These are phyloP conservation scores for Debaryomycetaceae sp. DNA, from an alignment of 1,139 yeast genomes.

Conservation along the genomic window DNA sequence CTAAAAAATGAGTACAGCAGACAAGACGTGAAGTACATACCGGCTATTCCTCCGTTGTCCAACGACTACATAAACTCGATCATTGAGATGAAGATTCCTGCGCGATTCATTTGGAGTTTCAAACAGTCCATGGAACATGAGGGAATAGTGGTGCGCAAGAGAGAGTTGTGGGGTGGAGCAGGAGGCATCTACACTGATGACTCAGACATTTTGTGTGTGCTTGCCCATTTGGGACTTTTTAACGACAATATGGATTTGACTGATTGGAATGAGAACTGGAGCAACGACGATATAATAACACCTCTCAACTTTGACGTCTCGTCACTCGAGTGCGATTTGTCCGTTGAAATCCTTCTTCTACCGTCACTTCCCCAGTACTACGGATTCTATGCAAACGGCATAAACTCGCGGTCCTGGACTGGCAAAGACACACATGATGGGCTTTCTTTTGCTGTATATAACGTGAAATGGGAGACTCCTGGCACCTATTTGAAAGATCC, in stretches of 20 bases:
- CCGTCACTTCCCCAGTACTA: conserved; percentile 63
- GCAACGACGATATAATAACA: conserved; percentile 19
- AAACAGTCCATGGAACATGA: conserved; percentile 23
- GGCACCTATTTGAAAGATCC: conserved; percentile 30
- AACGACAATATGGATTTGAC: conserved; percentile 21
- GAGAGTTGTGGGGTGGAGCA: conserved; percentile 89
- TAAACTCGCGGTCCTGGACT: conserved; percentile 74
- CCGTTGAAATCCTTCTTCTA: conserved; percentile 65
- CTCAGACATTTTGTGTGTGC: conserved; percentile 72
- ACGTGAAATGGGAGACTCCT: conserved; percentile 48
- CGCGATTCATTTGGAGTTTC: conserved; percentile 28
- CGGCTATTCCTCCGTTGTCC: conserved; percentile 46
- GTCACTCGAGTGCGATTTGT: conserved; percentile 47
- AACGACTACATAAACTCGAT: conserved; percentile 55
- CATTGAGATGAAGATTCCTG: conserved; percentile 64
- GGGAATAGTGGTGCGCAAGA: conserved; percentile 30
- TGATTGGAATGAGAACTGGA: conserved; percentile 37
- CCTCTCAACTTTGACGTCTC: conserved; percentile 16
- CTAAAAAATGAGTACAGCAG: conserved; percentile 14
- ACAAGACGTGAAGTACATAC: conserved; percentile 27
- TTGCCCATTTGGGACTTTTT: conserved; percentile 73
- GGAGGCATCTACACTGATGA: conserved; percentile 81
- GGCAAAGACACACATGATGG: conserved; percentile 59
- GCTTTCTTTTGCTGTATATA: conserved; percentile 55
- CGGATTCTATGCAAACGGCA: conserved; percentile 63